Evolutionary conservation across 225 moss, liverwort and hornwort genomes (phyloP), one percentile per base, ranked within the genome.

Genomic region (Asterella californica): DNA sequence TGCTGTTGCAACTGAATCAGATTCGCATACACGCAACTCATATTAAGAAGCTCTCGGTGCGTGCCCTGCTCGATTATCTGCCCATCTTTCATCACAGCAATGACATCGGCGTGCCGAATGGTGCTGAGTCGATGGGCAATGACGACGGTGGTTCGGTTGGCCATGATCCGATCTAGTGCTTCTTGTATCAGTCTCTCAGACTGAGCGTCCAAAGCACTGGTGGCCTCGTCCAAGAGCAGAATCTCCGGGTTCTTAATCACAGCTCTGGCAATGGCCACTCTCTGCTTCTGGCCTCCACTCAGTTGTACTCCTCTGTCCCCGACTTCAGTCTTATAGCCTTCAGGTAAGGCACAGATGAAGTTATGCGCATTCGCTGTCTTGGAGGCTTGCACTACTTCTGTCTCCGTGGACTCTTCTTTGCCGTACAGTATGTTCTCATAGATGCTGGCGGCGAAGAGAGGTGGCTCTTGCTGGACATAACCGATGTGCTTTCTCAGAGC

Each of bases 11-110:
- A 48, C 45, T 71, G 71, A 71, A 71, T 48, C 42, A 71, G 71
- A 71, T 42, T 42, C 0, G 71, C 71, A 71, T 71, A 71, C 5
- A n/a, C 71, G 47, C 71, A 48, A 71, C 71, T 71, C 71, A 48
- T 71, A 27, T 71, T 71, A n/a, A 71, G 71, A 46, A 71, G 71
- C 47, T 71, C 71, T 46, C 47, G 2, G 47, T 71, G 71, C 42
- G 71, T 77, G 70, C 87, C 87, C 46, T 82, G 80, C 33, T 88
- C 87, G 8, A 88, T 75, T 14, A 88, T 85, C 46, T 78, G 80
- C n/a, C 87, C 87, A 30, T 85, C 81, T 78, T 85, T 83, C 87
- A 88, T 82, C 78, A 88, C 77, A 36, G 84, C 84, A 29, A 88
- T 81, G 53, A 81, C 81, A 78, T 88, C 84, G 46, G 83, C 84